Base-by-base conservation (phyloP, 805 yeast genomes). In the Wickerhamiella dianesei region DNA sequence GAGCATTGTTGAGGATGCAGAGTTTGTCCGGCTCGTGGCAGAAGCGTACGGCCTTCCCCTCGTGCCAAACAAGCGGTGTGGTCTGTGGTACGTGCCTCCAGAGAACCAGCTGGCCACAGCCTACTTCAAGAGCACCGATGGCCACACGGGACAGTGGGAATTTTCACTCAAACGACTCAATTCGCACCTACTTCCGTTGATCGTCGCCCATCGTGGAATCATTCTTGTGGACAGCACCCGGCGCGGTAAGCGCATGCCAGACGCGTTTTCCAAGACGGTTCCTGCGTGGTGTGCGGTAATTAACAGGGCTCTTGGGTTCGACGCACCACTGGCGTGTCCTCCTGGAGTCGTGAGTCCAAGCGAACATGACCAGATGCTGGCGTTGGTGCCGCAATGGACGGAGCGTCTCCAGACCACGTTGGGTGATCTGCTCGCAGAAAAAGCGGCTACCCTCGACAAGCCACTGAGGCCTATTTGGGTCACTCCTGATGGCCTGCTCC, bases 201-300 rank as follows among this genome's bases (percentile, higher is more conserved):
- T 84, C 0, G 55, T 55, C 0, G 47, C 60, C 2, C 39, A 65
- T 35, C 57, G 64, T 9, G 87, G 64, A 0, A 52, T 75, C 0
- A 64, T 80, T 1, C 66, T 86, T 6, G 80, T 87, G 1, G 96
- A 87, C 61, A 84, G 94, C 13, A 86, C 96, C 0, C 66, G 95
- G 51, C 69, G 87, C 37, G 95, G 95, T 2, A 87, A 86, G 59
- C 64, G 73, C 21, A 77, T 86, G 64, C 95, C 96, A 0, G 96
- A 87, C 61, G 81, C 95, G 0, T 62, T 85, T 4, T 80, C 87
- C 55, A 87, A 87, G 56, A 87, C 95, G 0, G 69, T 87, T 1
- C 96, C 96, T 0, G 82, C 85, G 1, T 87, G 96, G 96, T 82
- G 94, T 62, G 82, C 88, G 0, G 86, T 83, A 3, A 48, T 86